Percentiles rank a stretch among this genome's conserved stretches.
Conservation (phyloP, 148 eudicot species). For the Selenicereus undatus region DNA sequence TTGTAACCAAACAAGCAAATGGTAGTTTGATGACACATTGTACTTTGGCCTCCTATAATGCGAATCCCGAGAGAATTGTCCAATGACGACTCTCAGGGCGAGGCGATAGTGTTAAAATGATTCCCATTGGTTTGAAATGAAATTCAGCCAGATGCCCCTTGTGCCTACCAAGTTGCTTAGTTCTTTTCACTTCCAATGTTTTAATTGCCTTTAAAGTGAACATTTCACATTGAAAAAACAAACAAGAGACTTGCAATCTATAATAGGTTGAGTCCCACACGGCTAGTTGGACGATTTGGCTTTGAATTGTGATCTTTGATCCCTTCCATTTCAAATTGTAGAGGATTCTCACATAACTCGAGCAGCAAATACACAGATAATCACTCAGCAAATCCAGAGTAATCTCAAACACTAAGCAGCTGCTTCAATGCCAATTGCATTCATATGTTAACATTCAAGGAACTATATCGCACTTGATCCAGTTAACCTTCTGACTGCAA, state of each 20-base stretch:
- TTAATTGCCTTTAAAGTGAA: background rate
- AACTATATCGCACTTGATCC: background rate
- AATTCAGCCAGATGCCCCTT: background rate
- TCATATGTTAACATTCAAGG: background rate
- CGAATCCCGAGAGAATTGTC: background rate
- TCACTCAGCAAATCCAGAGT: background rate
- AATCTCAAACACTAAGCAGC: background rate
- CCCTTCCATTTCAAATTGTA: background rate
- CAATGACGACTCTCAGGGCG: background rate
- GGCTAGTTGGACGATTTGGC: background rate
- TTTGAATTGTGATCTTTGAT: background rate
- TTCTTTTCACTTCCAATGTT: background rate
- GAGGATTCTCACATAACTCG: background rate
- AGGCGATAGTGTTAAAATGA: background rate
- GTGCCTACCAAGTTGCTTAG: too few species aligned
- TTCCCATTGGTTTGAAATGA: background rate
- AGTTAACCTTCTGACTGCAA: background rate
- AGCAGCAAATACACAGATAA: background rate
- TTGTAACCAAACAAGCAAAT: background rate
- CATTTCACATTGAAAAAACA: background rate
- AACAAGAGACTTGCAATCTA: background rate
- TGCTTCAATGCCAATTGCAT: background rate
- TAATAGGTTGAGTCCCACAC: background rate
- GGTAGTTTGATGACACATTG: background rate
- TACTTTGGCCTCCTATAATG: background rate